Conservation (phyloP, 768 basidiomycete genomes). For the Tulasnella sp. region DNA sequence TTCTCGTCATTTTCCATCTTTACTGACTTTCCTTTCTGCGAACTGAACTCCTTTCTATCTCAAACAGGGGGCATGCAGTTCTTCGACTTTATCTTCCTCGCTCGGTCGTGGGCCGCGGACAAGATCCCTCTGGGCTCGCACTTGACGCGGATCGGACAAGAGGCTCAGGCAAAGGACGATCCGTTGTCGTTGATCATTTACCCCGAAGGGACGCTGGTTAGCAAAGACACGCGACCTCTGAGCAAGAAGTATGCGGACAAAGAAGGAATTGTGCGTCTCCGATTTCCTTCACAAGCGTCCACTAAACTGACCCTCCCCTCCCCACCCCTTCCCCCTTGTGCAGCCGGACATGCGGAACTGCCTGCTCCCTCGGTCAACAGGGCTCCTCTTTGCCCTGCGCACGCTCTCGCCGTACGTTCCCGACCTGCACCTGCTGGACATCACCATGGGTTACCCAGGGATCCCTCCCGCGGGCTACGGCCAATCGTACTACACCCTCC, state of each 20-base stretch:
- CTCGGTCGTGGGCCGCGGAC: conserved; percentile 85
- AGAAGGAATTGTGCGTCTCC: conserved; percentile 76
- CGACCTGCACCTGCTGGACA: conserved; percentile 70
- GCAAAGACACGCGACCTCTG: conserved; percentile 70
- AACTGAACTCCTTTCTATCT: neutral
- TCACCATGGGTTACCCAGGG: conserved; percentile 88
- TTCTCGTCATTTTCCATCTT: too few species aligned
- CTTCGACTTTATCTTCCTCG: conserved; percentile 87
- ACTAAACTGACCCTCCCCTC: neutral
- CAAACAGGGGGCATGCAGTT: conserved; percentile 76
- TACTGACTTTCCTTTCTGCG: neutral
- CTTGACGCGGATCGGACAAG: conserved; percentile 10
- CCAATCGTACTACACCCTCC: conserved; percentile 79
- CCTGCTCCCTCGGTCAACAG: conserved; percentile 89
- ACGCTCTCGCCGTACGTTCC: conserved; percentile 69
- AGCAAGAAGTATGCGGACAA: conserved; percentile 84
- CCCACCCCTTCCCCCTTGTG: neutral
- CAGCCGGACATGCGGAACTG: conserved; percentile 70
- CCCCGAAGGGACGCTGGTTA: conserved; percentile 93
- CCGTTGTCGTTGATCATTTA: conserved; percentile 80
- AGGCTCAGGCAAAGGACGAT: conserved; percentile 12
- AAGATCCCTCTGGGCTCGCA: conserved; percentile 53
- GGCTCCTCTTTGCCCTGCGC: conserved; percentile 73
- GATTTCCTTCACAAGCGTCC: neutral
- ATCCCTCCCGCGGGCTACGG: conserved; percentile 72